Evolutionary conservation across 768 basidiomycete genomes (phyloP).

Genomic region (Naganishia vaughanmartiniae): DNA sequence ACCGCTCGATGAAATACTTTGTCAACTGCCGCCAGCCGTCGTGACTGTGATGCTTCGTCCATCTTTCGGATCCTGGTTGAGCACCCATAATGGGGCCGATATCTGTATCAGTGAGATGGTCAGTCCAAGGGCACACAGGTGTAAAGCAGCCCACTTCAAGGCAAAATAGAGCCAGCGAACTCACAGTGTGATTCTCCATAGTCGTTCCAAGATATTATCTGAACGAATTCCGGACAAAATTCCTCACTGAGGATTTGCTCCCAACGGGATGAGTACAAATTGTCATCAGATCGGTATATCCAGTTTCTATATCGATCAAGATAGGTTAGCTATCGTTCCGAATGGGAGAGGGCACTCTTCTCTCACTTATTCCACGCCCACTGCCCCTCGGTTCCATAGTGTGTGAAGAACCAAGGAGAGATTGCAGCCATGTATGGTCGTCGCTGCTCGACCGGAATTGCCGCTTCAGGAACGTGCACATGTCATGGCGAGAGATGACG

Average conservation of each 20-base stretch:
- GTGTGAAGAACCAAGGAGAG: constrained; percentile 51
- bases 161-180: background rate
- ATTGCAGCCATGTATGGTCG: constrained; percentile 52
- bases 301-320: constrained; percentile 40
- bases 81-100: constrained; percentile 48
- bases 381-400: constrained; percentile 48
- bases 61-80: constrained; percentile 50
- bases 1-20: constrained; percentile 39
- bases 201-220: constrained; percentile 53
- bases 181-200: constrained; percentile 47
- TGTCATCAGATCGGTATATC: constrained; percentile 51
- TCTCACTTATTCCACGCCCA: constrained; percentile 52
- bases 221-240: constrained; percentile 46
- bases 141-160: too few species aligned
- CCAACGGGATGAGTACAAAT: constrained; percentile 47
- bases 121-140: too few species aligned
- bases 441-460: constrained; percentile 12
- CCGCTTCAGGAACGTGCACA: background rate
- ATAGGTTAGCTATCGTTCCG: background rate
- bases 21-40: constrained; percentile 45
- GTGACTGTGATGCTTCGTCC: constrained; percentile 48
- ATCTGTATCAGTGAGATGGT: constrained; percentile 17
- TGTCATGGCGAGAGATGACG: background rate
- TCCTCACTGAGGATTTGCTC: constrained; percentile 36
- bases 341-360: background rate